phyloP scores from a whole-genome alignment of 352 stramenopile genomes.

The Globisporangium mamillatum region DNA sequence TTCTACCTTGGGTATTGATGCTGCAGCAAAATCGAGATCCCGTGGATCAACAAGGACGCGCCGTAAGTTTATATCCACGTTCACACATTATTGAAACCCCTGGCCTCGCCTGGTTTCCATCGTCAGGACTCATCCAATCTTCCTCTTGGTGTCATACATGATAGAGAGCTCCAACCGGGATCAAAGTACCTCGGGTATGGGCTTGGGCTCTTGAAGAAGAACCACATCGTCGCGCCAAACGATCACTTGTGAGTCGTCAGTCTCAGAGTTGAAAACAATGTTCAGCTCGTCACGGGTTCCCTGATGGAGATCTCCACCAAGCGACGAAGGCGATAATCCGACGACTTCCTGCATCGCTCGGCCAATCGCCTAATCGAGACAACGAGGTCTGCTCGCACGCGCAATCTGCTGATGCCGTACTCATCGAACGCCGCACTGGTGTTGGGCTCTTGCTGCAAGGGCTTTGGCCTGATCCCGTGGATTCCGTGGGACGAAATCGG shows the following conservation, averaged over 20 bases:
- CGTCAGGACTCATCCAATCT: neutral
- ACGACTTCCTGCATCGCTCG: conserved; percentile 35
- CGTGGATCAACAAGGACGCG: conserved; percentile 11
- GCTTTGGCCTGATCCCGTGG: conserved; percentile 16
- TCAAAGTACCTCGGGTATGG: conserved; percentile 79
- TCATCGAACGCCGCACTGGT: conserved; percentile 22
- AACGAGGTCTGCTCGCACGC: conserved; percentile 48
- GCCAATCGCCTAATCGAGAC: conserved; percentile 42
- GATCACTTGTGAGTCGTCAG: conserved; percentile 27
- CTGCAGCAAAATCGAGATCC: conserved; percentile 8
- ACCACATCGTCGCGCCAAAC: conserved; percentile 52
- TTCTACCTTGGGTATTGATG: neutral
- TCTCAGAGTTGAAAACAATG: neutral
- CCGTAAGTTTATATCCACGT: conserved; percentile 1
- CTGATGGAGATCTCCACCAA: conserved; percentile 8
- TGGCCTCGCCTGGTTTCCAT: neutral
- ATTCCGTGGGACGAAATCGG: neutral
- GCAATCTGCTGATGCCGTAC: conserved; percentile 48
- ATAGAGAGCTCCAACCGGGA: conserved; percentile 41
- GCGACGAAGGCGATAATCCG: conserved; percentile 18
- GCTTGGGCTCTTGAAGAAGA: conserved; percentile 72
- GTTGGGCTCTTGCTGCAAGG: neutral
- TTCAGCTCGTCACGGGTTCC: neutral
- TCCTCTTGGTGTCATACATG: conserved; percentile 3
- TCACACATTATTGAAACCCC: neutral